Base-by-base conservation (phyloP, 176 grass and related monocot species). In the Oryza officinalis region DNA sequence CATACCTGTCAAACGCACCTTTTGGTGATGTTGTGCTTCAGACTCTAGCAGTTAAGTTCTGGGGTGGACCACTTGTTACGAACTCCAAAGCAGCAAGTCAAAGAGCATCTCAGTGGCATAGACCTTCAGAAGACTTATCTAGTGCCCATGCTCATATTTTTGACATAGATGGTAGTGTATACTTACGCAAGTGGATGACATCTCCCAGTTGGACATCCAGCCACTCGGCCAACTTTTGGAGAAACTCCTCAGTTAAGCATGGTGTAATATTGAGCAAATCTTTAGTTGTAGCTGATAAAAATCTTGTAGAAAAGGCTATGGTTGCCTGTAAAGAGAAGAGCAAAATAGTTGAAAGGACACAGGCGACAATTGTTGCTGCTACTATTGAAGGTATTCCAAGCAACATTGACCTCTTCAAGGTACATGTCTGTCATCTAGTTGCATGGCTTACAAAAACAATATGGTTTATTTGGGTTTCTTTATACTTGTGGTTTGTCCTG, bases 401-500 rank as follows among this genome's bases (percentile, higher is more conserved):
- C 85, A 98, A 98, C 84, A 98, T 98, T 84, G 93, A 95, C 82
- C 93, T 98, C 87, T 98, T 98, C 93, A 98, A 98, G 96, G 88
- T 98, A 88, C 40, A 65, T 78, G 61, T 59, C 40, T 80, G 78
- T 81, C 63, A 81, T 74, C 52, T 33, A 61, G 50, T 76, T 74
- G 69, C 64, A 76, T 73, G 47, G 28, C 27, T 60, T 85, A 70
- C 54, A 49, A 43, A 63, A 75, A 63, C 6, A 15, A 45, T 32
- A 65, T 26, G 17, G 46, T 78, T 78, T 71, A 14, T 74, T 60
- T 66, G 15, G 65, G 26, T 61, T 35, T 37, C 14, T 23, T 45
- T 57, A 70, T 63, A 14, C 59, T 43, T 74, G 27, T 46, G 69
- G 27, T 86, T 80, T 30, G 32, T 10, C 26, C 31, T 75, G 18